A percentile compares a stretch with the other conserved stretches of the same genome.
These are phyloP conservation scores for Crucibulum laeve DNA, from an alignment of 768 basidiomycete genomes.

Conservation along the genomic window DNA sequence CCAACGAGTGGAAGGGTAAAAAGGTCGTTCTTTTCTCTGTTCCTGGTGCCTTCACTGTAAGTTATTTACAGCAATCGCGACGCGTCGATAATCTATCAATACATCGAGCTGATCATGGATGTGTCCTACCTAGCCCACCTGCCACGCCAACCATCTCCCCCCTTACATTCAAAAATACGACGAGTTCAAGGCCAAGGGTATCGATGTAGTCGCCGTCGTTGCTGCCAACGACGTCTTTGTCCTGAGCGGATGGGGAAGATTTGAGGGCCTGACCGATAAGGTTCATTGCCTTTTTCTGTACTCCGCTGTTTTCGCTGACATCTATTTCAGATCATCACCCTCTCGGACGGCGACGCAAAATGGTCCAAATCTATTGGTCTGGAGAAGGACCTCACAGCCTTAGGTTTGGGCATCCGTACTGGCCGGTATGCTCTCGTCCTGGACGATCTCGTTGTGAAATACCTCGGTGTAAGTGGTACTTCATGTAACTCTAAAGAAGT, in stretches of 20 bases:
- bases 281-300: constrained; percentile 22
- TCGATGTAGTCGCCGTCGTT: constrained; percentile 68
- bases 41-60: constrained; percentile 78
- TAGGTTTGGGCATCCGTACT: constrained; percentile 55
- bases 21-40: constrained; percentile 77
- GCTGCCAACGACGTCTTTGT: constrained; percentile 82
- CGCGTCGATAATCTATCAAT: neutral
- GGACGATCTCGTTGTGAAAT: constrained; percentile 68
- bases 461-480: constrained; percentile 44
- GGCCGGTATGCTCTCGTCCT: constrained; percentile 60
- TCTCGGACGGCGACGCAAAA: constrained; percentile 49
- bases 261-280: constrained; percentile 63
- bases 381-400: constrained; percentile 42
- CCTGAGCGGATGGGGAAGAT: constrained; percentile 59
- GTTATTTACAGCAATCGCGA: constrained; percentile 13
- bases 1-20: constrained; percentile 73
- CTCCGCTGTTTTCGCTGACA: constrained; percentile 1
- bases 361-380: constrained; percentile 58
- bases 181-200: constrained; percentile 74
- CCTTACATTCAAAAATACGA: constrained; percentile 67
- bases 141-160: constrained; percentile 60
- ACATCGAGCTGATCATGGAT: too few relatives aligned
- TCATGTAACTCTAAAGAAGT: neutral
- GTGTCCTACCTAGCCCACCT: constrained; percentile 49
- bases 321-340: constrained; percentile 45